Conservation (phyloP, 129 eudicot genomes). For the Lactuca sativa region DNA sequence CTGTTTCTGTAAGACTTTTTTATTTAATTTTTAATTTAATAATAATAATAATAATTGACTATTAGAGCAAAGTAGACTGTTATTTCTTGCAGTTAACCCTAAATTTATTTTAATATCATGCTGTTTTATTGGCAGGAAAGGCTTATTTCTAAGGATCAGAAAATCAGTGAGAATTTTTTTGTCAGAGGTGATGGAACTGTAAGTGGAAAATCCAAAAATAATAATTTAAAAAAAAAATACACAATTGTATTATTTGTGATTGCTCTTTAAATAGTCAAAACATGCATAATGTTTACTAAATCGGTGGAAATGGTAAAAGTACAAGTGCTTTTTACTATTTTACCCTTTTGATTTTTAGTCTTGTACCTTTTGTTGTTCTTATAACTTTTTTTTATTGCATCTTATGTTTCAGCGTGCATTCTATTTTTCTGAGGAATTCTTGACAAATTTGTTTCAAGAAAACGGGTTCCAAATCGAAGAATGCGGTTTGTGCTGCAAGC, state of each 20-base stretch:
- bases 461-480: conserved; percentile 69
- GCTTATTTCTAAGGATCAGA: conserved; percentile 83
- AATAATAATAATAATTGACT: too few species aligned
- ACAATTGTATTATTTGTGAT: too few species aligned
- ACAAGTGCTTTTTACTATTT: too few species aligned
- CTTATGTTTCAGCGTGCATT: conserved; percentile 70
- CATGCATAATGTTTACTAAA: too few species aligned
- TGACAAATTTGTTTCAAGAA: conserved; percentile 56
- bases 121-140: conserved; percentile 59
- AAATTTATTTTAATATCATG: not conserved
- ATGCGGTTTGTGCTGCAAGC: conserved; percentile 79
- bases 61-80: not conserved
- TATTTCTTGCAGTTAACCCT: not conserved
- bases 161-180: conserved; percentile 89
- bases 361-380: not conserved
- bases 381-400: not conserved
- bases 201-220: conserved; percentile 1
- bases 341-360: conserved; percentile 1
- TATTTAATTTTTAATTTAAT: too few species aligned
- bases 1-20: not conserved
- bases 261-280: too few species aligned
- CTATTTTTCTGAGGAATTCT: conserved; percentile 87
- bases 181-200: conserved; percentile 99
- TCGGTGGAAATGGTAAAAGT: too few species aligned
- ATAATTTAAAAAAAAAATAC: too few species aligned